Base-by-base conservation (phyloP, 441 rosid genomes). In the Codiaeum variegatum region DNA sequence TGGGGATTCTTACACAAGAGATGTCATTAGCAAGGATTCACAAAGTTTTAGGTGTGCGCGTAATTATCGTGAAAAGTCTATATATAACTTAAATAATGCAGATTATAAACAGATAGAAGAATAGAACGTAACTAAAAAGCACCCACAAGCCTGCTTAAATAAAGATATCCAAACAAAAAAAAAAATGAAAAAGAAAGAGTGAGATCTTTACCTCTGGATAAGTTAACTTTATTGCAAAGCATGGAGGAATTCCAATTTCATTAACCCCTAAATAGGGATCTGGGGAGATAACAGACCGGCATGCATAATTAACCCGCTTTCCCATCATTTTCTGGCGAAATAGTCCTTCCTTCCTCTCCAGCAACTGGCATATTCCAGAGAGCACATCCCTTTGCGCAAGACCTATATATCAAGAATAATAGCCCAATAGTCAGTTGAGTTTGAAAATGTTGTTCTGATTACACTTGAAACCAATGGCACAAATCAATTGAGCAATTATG, bases 261-360 rank as follows among this genome's bases (percentile, higher is more conserved):
- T 93, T 93, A 60, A 96, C 99, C 47, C 96, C 98, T 44, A 96
- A 78, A 84, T 88, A 93, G 56, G 98, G 98, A 86, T 96, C 99
- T 66, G 99, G 99, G 19, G 99, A 96, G 79, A 96, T 96, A 71
- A 96, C 99, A 77, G 99, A 96, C 58, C 98, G 87, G 73, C 99
- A 96, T 15, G 99, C 98, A 84, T 83, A 90, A 83, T 96, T 96
- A 67, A 96, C 99, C 80, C 99, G 86, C 88, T 96, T 96, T 74
- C 99, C 99, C 99, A 96, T 96, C 98, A 96, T 86, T 79, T 93
- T 96, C 77, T 96, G 99, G 54, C 99, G 96, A 77, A 93, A 96
- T 67, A 96, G 73, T 70, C 99, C 99, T 83, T 96, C 98, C 79
- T 96, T 96, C 79, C 87, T 96, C 86, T 96, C 99, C 77, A 96